phyloP scores from a whole-genome alignment of 805 yeast species.

The Candida corydali region DNA sequence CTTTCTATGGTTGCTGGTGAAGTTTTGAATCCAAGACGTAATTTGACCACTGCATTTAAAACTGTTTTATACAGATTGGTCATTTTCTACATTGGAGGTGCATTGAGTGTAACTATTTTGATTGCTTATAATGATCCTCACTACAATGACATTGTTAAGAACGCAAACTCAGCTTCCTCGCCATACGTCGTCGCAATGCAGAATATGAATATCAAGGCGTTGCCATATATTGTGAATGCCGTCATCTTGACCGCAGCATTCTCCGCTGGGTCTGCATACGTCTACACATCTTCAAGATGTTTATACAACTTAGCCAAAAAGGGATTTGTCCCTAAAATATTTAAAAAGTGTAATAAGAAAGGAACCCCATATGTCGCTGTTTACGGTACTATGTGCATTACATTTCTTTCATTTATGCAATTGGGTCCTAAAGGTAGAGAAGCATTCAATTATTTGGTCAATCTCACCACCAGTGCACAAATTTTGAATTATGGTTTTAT shows the following conservation, averaged over 20 bases:
- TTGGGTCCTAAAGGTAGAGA: constrained; percentile 20
- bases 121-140: constrained; percentile 31
- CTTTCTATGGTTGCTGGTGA: constrained; percentile 43
- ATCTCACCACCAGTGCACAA: constrained; percentile 38
- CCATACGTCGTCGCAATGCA: constrained; percentile 38
- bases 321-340: constrained; percentile 31
- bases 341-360: constrained; percentile 26
- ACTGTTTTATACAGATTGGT: constrained; percentile 37
- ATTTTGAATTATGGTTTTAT: constrained; percentile 45
- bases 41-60: constrained; percentile 37
- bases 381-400: constrained; percentile 14
- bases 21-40: constrained; percentile 37
- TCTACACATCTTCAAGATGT: constrained; percentile 32
- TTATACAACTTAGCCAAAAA: constrained; percentile 32
- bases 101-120: constrained; percentile 31
- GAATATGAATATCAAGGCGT: constrained; percentile 30
- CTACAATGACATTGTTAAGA: constrained; percentile 28
- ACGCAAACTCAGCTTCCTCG: constrained; percentile 19
- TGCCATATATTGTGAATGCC: constrained; percentile 32
- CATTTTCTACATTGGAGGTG: constrained; percentile 35
- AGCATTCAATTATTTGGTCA: constrained; percentile 36
- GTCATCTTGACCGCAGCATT: constrained; percentile 31
- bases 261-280: constrained; percentile 35
- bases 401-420: constrained; percentile 28
- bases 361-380: constrained; percentile 34